Conservation (phyloP, 2,329 filamentous ascomycete genomes). For the Epichloe aotearoae region DNA sequence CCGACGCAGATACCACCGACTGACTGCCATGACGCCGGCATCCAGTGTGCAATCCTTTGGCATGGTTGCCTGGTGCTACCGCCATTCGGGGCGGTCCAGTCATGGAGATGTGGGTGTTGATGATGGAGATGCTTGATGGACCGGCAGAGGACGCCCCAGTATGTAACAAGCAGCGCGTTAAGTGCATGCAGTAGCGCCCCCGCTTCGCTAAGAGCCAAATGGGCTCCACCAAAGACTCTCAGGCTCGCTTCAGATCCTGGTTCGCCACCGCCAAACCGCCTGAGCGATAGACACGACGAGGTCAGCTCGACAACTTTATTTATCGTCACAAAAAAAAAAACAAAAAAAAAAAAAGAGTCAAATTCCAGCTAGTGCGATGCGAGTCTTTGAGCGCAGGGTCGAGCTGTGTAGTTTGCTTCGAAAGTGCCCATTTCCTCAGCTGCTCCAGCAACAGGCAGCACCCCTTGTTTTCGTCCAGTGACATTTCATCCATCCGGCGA, state of each 20-base stretch:
- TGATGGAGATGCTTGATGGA: not conserved
- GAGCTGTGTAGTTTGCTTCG: not conserved
- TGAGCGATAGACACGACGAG: not conserved
- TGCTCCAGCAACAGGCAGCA: constrained; percentile 1
- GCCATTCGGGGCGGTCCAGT: constrained; percentile 4
- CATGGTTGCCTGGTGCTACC: constrained; percentile 20
- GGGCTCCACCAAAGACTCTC: not conserved
- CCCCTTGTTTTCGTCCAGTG: not conserved
- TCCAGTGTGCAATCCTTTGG: constrained; percentile 2
- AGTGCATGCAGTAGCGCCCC: constrained; percentile 7
- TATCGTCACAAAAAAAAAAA: not conserved
- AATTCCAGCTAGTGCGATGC: too few relatives aligned
- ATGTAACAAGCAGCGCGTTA: constrained; percentile 7
- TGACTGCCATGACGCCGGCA: not conserved
- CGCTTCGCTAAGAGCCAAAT: constrained; percentile 4
- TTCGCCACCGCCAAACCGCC: not conserved
- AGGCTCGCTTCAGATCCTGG: not conserved
- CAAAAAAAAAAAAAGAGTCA: not conserved
- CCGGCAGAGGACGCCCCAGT: not conserved
- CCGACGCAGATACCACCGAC: not conserved
- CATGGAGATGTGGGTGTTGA: not conserved
- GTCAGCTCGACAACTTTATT: not conserved
- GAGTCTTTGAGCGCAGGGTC: not conserved
- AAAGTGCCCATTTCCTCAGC: not conserved
- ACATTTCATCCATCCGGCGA: not conserved